phyloP scores from a whole-genome alignment of 2,329 filamentous ascomycete species.

The Hawksworthiomyces lignivorus region DNA sequence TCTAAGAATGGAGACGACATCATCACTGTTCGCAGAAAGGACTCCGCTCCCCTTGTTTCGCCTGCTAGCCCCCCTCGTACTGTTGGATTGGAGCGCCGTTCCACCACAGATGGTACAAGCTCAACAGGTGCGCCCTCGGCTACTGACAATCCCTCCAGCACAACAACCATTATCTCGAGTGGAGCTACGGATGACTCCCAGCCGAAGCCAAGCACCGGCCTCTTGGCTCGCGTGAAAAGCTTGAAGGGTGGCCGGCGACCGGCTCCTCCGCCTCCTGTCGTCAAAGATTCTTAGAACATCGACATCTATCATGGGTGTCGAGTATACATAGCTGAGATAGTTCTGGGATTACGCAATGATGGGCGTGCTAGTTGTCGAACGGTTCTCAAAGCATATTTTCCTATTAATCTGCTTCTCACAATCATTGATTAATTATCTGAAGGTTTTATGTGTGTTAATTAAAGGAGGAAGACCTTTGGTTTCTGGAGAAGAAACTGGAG shows the following conservation, averaged over 20 bases:
- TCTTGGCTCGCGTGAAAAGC: conserved; percentile 74
- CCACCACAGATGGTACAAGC: conserved; percentile 47
- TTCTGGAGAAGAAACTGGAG: too few species aligned
- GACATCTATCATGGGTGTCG: too few species aligned
- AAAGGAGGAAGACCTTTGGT: too few species aligned
- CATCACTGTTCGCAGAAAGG: conserved; percentile 35
- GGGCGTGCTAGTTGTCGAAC: too few species aligned
- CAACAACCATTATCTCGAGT: conserved; percentile 1
- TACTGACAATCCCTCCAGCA: not conserved
- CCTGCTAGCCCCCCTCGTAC: conserved; percentile 53
- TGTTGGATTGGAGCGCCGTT: conserved; percentile 52
- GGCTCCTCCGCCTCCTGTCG: conserved; percentile 16
- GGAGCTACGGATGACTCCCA: conserved; percentile 26
- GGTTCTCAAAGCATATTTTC: too few species aligned
- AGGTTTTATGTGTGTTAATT: too few species aligned
- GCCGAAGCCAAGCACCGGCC: conserved; percentile 46
- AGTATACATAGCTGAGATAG: too few species aligned
- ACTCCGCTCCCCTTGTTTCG: conserved; percentile 22
- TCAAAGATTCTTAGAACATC: too few species aligned
- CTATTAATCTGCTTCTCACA: too few species aligned
- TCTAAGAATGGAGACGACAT: conserved; percentile 45
- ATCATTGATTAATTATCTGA: too few species aligned
- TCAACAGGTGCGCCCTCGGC: conserved; percentile 2
- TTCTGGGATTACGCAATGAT: too few species aligned
- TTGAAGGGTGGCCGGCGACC: conserved; percentile 62